Evolutionary conservation across 768 basidiomycete genomes (phyloP).

Genomic region (Lanmaoa pseudosensibilis): DNA sequence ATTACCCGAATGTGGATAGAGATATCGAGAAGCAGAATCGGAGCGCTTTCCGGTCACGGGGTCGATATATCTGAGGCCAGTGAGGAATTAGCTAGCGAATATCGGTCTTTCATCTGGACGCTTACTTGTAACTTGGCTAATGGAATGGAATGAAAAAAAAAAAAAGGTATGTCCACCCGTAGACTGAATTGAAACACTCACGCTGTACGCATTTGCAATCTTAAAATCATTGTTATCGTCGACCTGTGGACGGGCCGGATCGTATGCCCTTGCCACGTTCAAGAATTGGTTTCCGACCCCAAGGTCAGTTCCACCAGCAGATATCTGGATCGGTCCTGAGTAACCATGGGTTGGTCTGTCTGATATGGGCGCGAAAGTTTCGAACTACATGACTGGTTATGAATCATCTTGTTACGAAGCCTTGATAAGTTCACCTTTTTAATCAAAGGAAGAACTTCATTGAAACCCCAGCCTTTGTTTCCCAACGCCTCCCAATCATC

Average conservation of each 20-base stretch:
- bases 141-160: no score
- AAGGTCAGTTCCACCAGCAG: slow-evolving; percentile 1
- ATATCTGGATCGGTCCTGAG: slow-evolving; percentile 32
- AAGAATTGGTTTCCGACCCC: slow-evolving; percentile 44
- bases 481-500: slow-evolving; percentile 55
- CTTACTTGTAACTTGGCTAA: slow-evolving; percentile 24
- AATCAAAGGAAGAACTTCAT: slow-evolving; percentile 55
- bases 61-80: slow-evolving; percentile 50
- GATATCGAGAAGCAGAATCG: slow-evolving; percentile 36
- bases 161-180: neutral
- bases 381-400: slow-evolving; percentile 44
- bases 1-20: slow-evolving; percentile 36
- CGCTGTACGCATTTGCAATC: slow-evolving; percentile 26
- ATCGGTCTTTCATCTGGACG: neutral
- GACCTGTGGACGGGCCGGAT: slow-evolving; percentile 43
- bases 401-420: slow-evolving; percentile 23
- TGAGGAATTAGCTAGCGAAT: neutral
- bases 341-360: slow-evolving; percentile 40
- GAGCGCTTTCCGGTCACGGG: slow-evolving; percentile 36
- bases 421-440: slow-evolving; percentile 45
- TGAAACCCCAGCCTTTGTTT: slow-evolving; percentile 63
- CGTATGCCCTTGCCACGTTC: slow-evolving; percentile 44
- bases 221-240: slow-evolving; percentile 51
- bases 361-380: slow-evolving; percentile 34
- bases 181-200: slow-evolving; percentile 6